Conservation (phyloP, 306 rosid species). For the Cicer bijugum region DNA sequence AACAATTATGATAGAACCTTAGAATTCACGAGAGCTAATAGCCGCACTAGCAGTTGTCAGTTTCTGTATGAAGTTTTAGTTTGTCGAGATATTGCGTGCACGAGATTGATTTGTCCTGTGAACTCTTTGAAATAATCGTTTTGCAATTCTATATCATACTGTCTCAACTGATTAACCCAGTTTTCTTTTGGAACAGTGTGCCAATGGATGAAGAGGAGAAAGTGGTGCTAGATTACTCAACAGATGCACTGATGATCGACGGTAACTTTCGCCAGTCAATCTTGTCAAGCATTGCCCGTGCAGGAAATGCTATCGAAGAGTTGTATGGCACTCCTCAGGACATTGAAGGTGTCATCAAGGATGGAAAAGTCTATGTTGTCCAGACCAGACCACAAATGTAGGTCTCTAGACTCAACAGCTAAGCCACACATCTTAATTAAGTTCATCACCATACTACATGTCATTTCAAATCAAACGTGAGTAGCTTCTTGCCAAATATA, state of each 20-base stretch:
- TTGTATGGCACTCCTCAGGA: slow-evolving; percentile 92
- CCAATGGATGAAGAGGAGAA: slow-evolving; percentile 92
- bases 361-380: slow-evolving; percentile 85
- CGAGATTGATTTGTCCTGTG: slow-evolving; percentile 5
- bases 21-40: neutral
- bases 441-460: slow-evolving; percentile 29
- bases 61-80: slow-evolving; percentile 25
- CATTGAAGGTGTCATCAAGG: slow-evolving; percentile 94
- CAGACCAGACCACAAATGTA: slow-evolving; percentile 98
- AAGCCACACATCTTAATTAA: slow-evolving; percentile 30
- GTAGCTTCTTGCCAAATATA: slow-evolving; percentile 39
- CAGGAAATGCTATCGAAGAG: slow-evolving; percentile 86
- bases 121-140: neutral
- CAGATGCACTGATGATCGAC: slow-evolving; percentile 70
- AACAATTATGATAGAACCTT: neutral
- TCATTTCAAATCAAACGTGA: slow-evolving; percentile 26
- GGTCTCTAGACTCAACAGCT: slow-evolving; percentile 36
- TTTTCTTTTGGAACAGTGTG: slow-evolving; percentile 56
- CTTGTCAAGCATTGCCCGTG: slow-evolving; percentile 83
- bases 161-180: slow-evolving; percentile 37
- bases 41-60: neutral
- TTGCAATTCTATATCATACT: neutral
- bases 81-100: neutral
- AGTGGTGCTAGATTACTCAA: slow-evolving; percentile 83
- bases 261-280: slow-evolving; percentile 69